phyloP scores from a whole-genome alignment of 129 eudicot species.

The Flaveria trinervia region DNA sequence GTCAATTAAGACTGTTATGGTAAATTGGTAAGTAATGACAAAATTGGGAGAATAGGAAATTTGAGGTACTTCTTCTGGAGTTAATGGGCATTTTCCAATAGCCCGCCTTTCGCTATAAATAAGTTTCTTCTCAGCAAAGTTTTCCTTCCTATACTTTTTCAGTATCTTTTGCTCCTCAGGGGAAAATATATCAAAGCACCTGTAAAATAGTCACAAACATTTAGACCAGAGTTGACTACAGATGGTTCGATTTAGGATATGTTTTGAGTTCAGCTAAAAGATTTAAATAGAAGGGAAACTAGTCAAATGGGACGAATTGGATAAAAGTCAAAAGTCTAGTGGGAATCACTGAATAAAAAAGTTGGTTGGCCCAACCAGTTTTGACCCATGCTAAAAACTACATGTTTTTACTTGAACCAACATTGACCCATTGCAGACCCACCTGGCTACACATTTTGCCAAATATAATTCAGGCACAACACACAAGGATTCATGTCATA shows the following conservation, averaged over 20 bases:
- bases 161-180: conserved; percentile 70
- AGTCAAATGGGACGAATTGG: not conserved
- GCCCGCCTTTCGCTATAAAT: conserved; percentile 74
- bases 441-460: not conserved
- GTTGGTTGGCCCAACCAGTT: not conserved
- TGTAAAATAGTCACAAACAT: conserved; percentile 31
- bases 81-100: conserved; percentile 95
- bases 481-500: conserved; percentile 11
- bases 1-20: not conserved
- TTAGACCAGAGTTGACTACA: not conserved
- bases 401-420: not conserved
- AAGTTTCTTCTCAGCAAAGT: conserved; percentile 79
- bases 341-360: no score
- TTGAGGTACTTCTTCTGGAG: conserved; percentile 89
- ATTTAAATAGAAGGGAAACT: not conserved
- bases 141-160: conserved; percentile 67
- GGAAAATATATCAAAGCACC: conserved; percentile 93
- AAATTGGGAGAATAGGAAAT: not conserved
- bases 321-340: conserved; percentile 1
- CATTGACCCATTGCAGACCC: not conserved
- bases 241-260: no score
- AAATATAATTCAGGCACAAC: not conserved
- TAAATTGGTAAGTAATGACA: conserved; percentile 15
- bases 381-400: conserved; percentile 7
- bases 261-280: not conserved